Percentiles rank a stretch among this genome's conserved stretches.
These are phyloP conservation scores for Zasmidium cellare DNA, from an alignment of 2,329 filamentous ascomycete species.

Conservation along the genomic window DNA sequence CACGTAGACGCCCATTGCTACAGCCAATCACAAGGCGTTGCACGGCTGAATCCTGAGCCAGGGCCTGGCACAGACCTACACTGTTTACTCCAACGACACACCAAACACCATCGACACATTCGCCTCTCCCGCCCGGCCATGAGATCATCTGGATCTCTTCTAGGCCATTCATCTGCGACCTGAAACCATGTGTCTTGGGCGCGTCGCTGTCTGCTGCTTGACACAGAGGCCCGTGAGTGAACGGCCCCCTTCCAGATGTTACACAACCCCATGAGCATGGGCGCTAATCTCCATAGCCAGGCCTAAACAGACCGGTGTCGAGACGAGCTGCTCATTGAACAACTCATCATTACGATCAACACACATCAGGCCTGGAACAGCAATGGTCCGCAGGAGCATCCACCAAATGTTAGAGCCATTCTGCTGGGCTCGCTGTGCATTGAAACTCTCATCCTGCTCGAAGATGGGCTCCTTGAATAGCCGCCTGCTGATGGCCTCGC, in stretches of 20 bases:
- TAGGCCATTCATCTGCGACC: not conserved
- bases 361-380: not conserved
- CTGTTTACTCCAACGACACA: not conserved
- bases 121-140: too few relatives aligned
- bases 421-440: not conserved
- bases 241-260: not conserved
- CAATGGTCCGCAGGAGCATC: not conserved
- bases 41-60: not conserved
- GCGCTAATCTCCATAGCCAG: not conserved
- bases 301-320: not conserved
- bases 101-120: not conserved
- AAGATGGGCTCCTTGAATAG: constrained; percentile 6
- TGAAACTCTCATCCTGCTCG: not conserved
- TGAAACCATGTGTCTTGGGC: constrained; percentile 27
- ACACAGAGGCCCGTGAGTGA: not conserved
- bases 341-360: not conserved
- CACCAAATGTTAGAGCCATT: not conserved
- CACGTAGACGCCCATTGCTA: not conserved
- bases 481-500: constrained; percentile 22
- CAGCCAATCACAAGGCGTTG: not conserved
- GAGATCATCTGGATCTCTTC: not conserved
- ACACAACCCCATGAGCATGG: not conserved
- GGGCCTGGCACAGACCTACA: not conserved
- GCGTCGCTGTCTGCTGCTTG: not conserved
- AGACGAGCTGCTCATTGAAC: not conserved